Evolutionary conservation across 2,329 filamentous ascomycete species (phyloP), one percentile per base, ranked within the genome.

Genomic region (Penicillium nordicum): DNA sequence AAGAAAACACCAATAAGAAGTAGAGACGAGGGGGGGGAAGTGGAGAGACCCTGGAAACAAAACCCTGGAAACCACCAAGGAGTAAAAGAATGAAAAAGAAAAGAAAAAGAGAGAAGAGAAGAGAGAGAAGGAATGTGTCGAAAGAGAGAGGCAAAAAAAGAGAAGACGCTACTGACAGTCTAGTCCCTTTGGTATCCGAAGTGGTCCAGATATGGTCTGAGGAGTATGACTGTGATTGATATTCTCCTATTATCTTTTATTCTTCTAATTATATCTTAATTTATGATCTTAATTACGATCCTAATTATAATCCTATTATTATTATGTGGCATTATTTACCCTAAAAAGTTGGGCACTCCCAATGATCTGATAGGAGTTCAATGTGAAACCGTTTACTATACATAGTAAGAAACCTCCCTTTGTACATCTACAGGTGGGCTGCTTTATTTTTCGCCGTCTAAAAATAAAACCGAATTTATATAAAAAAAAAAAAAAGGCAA

Each of bases 371-470:
- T 54, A 38, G 27, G 27, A 30, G 16, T n/a, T 32, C 45, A 55
- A 60, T 60, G 56, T 60, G 58, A 60, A 56, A 60, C 58, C 45
- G 14, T 27, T 45, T 53, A 18, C 58, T 60, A 60, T 55, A 40
- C 55, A 55, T 55, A 55, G 52, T 47, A 49, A 44, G 14, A 41
- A 42, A 10, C 2, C 9, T 23, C 12, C 6, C 37, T 50, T 41
- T 40, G 46, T 49, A 23, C 21, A 34, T 32, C 11, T 30, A 50
- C 36, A 50, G 36, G 36, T 50, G 47, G 47, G 37, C 29, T 27
- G 18, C 25, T 32, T 29, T 29, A 16, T 41, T 32, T n/a, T 30
- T 42, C 9, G 6, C 21, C 11, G 21, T 48, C 52, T 54, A 54
- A 54, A 54, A 54, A 54, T 54, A 54, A 50, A 8, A 14, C 10